Conservation (phyloP, 805 yeast genomes). For the Nakazawaea peltata region DNA sequence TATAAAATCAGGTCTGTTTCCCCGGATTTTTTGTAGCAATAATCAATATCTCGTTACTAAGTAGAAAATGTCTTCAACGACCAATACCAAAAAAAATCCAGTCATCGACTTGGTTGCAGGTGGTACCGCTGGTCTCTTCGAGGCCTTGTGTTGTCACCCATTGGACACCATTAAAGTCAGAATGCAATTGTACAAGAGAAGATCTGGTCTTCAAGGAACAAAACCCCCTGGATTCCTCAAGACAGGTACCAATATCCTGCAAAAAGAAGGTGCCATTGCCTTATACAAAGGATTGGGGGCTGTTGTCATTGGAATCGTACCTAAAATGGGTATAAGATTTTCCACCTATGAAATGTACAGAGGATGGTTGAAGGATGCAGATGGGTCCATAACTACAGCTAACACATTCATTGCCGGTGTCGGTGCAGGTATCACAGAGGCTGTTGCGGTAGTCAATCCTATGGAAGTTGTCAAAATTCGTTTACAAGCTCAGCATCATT, state of each 20-base stretch:
- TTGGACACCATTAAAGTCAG: conserved; percentile 94
- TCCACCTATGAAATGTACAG: conserved; percentile 90
- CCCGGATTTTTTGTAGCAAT: too few relatives aligned
- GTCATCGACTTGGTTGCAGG: conserved; percentile 79
- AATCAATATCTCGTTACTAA: too few relatives aligned
- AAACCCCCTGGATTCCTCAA: conserved; percentile 81
- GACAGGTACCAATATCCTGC: conserved; percentile 74
- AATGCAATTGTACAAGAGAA: conserved; percentile 81
- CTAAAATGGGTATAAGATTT: conserved; percentile 96
- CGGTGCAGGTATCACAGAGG: conserved; percentile 96
- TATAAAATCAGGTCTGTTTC: too few relatives aligned
- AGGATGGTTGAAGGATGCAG: conserved; percentile 48
- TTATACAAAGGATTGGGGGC: conserved; percentile 96
- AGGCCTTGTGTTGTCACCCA: conserved; percentile 98
- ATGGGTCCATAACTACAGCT: conserved; percentile 62
- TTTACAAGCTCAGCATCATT: conserved; percentile 90
- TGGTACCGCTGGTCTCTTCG: conserved; percentile 95
- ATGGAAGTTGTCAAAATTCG: conserved; percentile 97
- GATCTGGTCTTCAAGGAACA: conserved; percentile 23
- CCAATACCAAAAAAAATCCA: conserved; percentile 25
- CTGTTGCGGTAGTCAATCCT: conserved; percentile 90
- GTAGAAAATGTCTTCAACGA: too few relatives aligned
- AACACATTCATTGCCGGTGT: conserved; percentile 88
- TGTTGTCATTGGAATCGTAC: conserved; percentile 93
- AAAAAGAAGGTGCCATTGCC: conserved; percentile 76